phyloP scores from a whole-genome alignment of 2,329 filamentous ascomycete species.

The Aspergillus sojae region DNA sequence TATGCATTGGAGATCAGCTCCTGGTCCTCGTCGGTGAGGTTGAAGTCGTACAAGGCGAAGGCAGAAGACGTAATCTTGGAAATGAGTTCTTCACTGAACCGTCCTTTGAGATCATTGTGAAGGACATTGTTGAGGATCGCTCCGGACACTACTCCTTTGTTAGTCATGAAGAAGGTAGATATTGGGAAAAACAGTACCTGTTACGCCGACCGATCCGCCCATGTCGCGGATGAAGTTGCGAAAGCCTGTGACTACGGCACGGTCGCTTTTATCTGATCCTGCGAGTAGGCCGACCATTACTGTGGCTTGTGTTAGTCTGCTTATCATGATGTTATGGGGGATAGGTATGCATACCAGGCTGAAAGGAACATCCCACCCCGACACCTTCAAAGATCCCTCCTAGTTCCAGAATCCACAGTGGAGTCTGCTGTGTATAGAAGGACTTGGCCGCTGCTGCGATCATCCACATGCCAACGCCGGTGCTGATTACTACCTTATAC shows the following conservation, averaged over 20 bases:
- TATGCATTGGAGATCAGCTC: neutral
- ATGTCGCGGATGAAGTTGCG: neutral
- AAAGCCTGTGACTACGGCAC: neutral
- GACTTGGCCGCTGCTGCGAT: neutral
- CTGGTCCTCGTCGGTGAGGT: neutral
- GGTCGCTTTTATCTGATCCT: neutral
- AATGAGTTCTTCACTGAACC: neutral
- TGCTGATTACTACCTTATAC: neutral
- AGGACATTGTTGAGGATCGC: neutral
- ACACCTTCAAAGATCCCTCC: neutral
- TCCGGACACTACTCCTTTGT: neutral
- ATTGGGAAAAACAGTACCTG: neutral
- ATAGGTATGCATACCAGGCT: neutral
- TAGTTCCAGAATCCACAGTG: neutral
- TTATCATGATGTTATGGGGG: too few species aligned
- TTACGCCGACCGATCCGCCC: neutral
- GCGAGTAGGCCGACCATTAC: neutral
- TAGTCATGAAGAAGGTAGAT: neutral
- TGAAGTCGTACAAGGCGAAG: neutral
- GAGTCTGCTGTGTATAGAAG: neutral
- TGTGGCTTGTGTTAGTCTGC: neutral
- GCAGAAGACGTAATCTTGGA: neutral
- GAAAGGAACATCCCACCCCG: neutral
- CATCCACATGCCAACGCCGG: neutral
- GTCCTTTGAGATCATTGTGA: neutral